These are phyloP conservation scores for Serendipita vermifera DNA, from an alignment of 768 basidiomycete species.

Conservation along the genomic window DNA sequence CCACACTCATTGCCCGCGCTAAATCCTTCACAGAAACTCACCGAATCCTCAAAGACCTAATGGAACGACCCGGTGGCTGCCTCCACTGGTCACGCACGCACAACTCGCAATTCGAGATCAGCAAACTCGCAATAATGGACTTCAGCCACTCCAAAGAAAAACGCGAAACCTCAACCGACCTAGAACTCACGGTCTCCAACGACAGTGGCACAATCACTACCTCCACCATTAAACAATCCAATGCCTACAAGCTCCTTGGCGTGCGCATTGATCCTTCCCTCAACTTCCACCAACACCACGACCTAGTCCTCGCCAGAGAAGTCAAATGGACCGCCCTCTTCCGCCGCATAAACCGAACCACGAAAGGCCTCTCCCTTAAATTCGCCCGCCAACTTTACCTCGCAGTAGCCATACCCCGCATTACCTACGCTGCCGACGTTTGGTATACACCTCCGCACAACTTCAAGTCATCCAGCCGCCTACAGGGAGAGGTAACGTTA, in stretches of 20 bases:
- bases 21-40: conserved; percentile 19
- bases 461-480: rapidly evolving
- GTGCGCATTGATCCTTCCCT: conserved; percentile 23
- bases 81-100: conserved; percentile 21
- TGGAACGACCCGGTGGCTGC: conserved; percentile 18
- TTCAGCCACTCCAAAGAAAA: conserved; percentile 13
- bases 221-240: neutral
- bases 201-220: neutral
- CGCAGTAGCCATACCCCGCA: conserved; percentile 15
- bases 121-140: conserved; percentile 24
- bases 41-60: conserved; percentile 19
- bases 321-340: neutral
- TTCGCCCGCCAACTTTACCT: conserved; percentile 16
- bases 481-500: neutral
- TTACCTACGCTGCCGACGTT: conserved; percentile 17
- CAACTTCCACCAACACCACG: conserved; percentile 19
- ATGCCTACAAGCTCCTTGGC: conserved; percentile 22
- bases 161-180: neutral
- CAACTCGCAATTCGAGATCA: conserved; percentile 24
- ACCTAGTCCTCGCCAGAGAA: conserved; percentile 6
- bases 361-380: conserved; percentile 4
- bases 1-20: conserved; percentile 19
- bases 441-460: neutral
- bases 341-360: neutral
- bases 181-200: neutral